Evolutionary conservation across 345 rosid species (phyloP).

Genomic region (Syzygium aromaticum): DNA sequence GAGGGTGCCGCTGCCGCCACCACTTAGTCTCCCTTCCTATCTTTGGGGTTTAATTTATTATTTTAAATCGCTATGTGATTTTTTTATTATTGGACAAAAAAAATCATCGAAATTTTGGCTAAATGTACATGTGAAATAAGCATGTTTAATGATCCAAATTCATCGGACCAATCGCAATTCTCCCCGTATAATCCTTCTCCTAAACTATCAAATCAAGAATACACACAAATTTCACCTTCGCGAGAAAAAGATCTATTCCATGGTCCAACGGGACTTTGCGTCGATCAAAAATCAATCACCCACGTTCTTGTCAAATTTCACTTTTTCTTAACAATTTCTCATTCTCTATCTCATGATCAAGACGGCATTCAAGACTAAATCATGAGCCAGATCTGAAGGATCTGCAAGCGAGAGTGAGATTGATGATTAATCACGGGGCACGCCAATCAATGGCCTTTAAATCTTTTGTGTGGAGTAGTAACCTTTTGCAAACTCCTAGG

Average conservation of each 20-base stretch:
- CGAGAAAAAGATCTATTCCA: not conserved
- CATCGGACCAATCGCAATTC: accelerated
- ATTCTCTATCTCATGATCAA: not conserved
- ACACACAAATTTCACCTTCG: not conserved
- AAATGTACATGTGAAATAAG: no score
- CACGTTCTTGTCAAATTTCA: not conserved
- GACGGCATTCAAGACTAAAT: not conserved
- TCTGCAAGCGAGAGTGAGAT: not conserved
- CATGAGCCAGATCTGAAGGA: not conserved
- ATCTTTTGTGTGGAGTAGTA: not conserved
- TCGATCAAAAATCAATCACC: not conserved
- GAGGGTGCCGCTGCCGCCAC: no score
- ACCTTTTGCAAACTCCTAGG: not conserved
- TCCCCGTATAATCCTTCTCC: not conserved
- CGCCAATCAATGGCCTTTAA: not conserved
- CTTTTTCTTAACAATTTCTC: not conserved
- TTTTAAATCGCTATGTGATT: no score
- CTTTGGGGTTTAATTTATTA: no score
- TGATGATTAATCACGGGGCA: not conserved
- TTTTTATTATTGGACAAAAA: no score
- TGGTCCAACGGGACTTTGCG: not conserved
- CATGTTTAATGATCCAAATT: not conserved
- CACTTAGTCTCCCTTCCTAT: no score
- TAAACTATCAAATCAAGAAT: not conserved
- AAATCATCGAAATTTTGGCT: no score